phyloP scores from a whole-genome alignment of 1,284 basidiomycete genomes.

The Tylopilus sp. region DNA sequence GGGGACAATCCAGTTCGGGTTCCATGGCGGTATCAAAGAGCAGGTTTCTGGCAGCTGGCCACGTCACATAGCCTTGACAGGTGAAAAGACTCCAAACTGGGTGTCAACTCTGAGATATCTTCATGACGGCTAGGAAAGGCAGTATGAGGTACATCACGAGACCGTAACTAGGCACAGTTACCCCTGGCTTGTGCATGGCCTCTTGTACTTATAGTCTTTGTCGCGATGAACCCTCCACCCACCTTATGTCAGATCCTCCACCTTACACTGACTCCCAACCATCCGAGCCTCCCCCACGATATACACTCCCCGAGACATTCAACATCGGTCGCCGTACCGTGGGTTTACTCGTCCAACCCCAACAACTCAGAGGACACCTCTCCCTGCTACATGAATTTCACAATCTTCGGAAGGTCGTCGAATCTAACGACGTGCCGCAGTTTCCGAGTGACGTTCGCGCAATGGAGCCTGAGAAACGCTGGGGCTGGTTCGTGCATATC shows the following conservation, averaged over 20 bases:
- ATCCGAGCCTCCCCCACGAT: slow-evolving; percentile 5
- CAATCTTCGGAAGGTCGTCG: slow-evolving; percentile 15
- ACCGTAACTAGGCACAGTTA: background rate
- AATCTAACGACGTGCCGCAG: slow-evolving; percentile 1
- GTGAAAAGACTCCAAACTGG: too few species aligned
- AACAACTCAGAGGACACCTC: slow-evolving; percentile 27
- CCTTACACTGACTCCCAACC: background rate
- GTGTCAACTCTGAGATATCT: too few species aligned
- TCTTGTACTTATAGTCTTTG: too few species aligned
- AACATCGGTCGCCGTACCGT: slow-evolving; percentile 12
- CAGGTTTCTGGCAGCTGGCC: too few species aligned
- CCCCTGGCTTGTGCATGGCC: too few species aligned
- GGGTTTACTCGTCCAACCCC: slow-evolving; percentile 13
- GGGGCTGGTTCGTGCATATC: slow-evolving; percentile 29
- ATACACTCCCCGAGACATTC: slow-evolving; percentile 19
- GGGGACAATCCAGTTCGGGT: too few species aligned
- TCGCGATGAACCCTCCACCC: background rate
- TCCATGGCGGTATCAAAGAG: too few species aligned
- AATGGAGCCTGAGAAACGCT: slow-evolving; percentile 25
- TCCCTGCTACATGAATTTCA: slow-evolving; percentile 19
- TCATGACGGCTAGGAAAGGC: too few species aligned
- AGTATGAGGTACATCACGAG: too few species aligned
- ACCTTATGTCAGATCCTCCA: slow-evolving; percentile 6
- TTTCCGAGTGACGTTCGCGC: slow-evolving; percentile 13
- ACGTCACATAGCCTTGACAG: too few species aligned